Evolutionary conservation across 2,329 filamentous ascomycete genomes (phyloP).

Genomic region (Trichoderma atroviride): DNA sequence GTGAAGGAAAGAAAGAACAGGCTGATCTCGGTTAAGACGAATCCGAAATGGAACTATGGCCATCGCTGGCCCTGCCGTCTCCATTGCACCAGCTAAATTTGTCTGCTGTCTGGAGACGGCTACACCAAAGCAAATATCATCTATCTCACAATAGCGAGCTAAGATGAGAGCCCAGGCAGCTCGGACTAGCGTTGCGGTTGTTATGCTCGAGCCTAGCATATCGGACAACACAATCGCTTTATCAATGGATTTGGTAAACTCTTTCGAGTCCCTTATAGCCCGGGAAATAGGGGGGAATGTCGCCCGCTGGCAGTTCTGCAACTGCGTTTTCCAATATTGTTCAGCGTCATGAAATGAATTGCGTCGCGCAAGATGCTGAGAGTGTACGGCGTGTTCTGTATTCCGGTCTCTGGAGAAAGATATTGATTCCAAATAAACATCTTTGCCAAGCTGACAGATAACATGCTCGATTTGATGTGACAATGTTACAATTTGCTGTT

Average conservation of each 20-base stretch:
- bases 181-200: constrained; percentile 32
- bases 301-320: neutral
- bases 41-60: constrained; percentile 21
- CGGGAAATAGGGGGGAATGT: neutral
- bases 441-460: constrained; percentile 1
- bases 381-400: neutral
- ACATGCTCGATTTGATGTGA: constrained; percentile 9
- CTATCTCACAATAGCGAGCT: constrained; percentile 40
- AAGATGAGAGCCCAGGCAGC: constrained; percentile 40
- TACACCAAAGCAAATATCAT: constrained; percentile 29
- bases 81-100: constrained; percentile 25
- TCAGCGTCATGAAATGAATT: neutral
- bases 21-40: neutral
- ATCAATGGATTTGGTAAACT: neutral
- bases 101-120: constrained; percentile 30
- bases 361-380: neutral
- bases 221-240: neutral
- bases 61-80: constrained; percentile 27
- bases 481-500: neutral
- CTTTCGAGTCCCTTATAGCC: no score
- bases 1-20: constrained; percentile 11
- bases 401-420: constrained; percentile 18
- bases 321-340: neutral
- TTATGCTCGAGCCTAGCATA: constrained; percentile 3
- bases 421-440: constrained; percentile 2